phyloP scores from a whole-genome alignment of 495 filamentous ascomycete genomes.

The Lophium mytilinum region DNA sequence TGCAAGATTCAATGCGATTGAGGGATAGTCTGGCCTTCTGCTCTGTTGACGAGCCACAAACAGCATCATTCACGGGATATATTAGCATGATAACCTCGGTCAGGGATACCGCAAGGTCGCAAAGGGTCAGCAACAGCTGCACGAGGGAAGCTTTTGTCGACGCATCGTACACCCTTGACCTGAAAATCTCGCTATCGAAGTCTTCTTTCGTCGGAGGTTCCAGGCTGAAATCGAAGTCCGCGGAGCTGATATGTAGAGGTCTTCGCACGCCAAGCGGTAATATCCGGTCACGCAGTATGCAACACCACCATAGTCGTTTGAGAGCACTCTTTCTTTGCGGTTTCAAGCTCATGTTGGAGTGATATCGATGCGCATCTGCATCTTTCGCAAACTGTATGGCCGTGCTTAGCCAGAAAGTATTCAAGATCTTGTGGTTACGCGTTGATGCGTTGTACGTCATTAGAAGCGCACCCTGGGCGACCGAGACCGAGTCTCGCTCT shows the following conservation, averaged over 20 bases:
- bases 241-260: conserved; percentile 39
- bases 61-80: conserved; percentile 27
- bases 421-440: neutral
- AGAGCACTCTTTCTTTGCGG: conserved; percentile 42
- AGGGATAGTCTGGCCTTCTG: neutral
- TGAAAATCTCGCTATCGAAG: conserved; percentile 38
- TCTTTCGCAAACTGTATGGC: neutral
- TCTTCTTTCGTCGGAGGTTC: conserved; percentile 36
- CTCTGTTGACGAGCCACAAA: neutral
- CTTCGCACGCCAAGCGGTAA: conserved; percentile 42
- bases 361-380: neutral
- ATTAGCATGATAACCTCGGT: conserved; percentile 40
- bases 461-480: neutral
- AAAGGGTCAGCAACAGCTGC: conserved; percentile 39
- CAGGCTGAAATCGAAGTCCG: conserved; percentile 33
- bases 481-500: neutral
- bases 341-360: conserved; percentile 21
- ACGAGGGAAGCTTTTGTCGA: conserved; percentile 38
- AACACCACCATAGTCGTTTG: conserved; percentile 45
- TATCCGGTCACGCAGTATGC: conserved; percentile 44
- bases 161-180: conserved; percentile 38
- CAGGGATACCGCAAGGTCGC: conserved; percentile 39
- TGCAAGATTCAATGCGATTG: neutral
- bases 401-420: neutral
- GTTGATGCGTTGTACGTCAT: neutral